These are phyloP conservation scores for Eutrema heterophyllum DNA, from an alignment of 345 rosid genomes.

Conservation along the genomic window DNA sequence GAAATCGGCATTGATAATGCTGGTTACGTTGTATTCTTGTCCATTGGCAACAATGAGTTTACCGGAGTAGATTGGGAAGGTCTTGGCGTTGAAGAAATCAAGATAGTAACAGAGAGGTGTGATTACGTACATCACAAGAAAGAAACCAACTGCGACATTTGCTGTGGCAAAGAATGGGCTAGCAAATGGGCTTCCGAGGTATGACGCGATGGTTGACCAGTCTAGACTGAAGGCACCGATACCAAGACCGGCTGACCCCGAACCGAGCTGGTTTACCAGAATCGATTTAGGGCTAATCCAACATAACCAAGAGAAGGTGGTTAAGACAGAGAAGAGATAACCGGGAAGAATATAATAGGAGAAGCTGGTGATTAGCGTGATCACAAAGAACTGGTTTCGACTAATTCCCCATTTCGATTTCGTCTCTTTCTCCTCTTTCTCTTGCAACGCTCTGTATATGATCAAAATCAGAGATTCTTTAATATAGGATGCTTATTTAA, in stretches of 20 bases:
- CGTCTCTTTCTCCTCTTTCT: constrained; percentile 59
- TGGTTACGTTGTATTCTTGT: constrained; percentile 36
- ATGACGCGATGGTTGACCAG: constrained; percentile 68
- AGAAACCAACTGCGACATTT: constrained; percentile 62
- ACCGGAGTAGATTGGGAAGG: constrained; percentile 57
- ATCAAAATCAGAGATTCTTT: neutral
- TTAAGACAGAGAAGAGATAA: constrained; percentile 45
- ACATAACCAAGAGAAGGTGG: constrained; percentile 74
- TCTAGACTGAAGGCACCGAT: constrained; percentile 65
- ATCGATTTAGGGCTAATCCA: constrained; percentile 71
- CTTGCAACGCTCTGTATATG: constrained; percentile 62
- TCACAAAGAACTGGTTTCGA: constrained; percentile 59
- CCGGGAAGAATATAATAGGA: constrained; percentile 63
- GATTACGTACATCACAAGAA: constrained; percentile 66
- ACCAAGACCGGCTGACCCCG: constrained; percentile 66
- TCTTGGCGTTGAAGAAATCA: constrained; percentile 60
- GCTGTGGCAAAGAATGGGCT: constrained; percentile 86
- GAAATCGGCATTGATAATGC: constrained; percentile 48
- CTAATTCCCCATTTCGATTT: constrained; percentile 41
- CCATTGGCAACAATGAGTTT: constrained; percentile 46
- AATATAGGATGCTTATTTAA: neutral
- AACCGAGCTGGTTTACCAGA: constrained; percentile 64
- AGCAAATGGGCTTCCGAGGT: constrained; percentile 78
- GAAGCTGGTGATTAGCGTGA: constrained; percentile 53
- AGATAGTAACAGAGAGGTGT: constrained; percentile 65